These are phyloP conservation scores for Cantharellus anzutake DNA, from an alignment of 768 basidiomycete species.

Conservation along the genomic window DNA sequence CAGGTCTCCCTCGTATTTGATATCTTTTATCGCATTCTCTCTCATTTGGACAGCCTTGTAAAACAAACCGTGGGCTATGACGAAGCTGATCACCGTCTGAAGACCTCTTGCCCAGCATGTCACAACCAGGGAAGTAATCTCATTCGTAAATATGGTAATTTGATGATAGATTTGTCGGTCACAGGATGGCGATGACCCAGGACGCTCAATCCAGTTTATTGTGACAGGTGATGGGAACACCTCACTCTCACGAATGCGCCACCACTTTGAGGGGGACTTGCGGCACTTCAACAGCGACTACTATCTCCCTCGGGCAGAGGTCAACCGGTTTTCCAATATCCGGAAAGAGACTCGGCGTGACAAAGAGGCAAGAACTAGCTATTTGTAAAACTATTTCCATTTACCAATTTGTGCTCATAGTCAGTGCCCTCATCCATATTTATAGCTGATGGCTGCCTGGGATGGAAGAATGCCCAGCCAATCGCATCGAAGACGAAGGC, in stretches of 20 bases:
- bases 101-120: conserved; percentile 22
- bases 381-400: too few species aligned
- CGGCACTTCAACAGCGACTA: neutral
- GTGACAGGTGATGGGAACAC: neutral
- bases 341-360: too few species aligned
- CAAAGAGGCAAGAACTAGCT: too few species aligned
- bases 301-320: neutral
- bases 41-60: conserved; percentile 12
- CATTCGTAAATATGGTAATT: neutral
- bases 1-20: conserved; percentile 20
- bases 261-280: neutral
- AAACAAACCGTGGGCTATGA: conserved; percentile 14
- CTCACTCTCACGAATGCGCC: neutral
- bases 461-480: too few species aligned
- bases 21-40: conserved; percentile 17
- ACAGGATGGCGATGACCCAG: too few species aligned
- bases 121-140: conserved; percentile 5
- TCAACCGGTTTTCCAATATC: neutral
- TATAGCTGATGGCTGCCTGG: too few species aligned
- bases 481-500: too few species aligned
- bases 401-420: too few species aligned
- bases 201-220: neutral
- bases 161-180: neutral
- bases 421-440: too few species aligned
- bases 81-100: conserved; percentile 17